A percentile compares a stretch with the other conserved stretches of the same genome.
Conservation (phyloP, 257 asterid species). For the Gentiana dahurica region DNA sequence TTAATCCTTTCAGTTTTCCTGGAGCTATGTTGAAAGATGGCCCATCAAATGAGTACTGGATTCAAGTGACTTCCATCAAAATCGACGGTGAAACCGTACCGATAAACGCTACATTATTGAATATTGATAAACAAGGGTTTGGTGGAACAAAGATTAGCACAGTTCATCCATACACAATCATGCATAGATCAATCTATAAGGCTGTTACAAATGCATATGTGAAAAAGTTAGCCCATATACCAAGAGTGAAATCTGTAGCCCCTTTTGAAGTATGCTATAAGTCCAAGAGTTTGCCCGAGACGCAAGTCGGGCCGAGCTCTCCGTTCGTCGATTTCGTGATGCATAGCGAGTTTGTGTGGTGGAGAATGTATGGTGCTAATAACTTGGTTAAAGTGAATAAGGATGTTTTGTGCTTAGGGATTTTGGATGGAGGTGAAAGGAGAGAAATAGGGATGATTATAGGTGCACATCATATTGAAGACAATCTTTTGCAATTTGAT, state of each 20-base stretch:
- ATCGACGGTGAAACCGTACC: constrained; percentile 11
- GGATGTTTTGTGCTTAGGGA: constrained; percentile 10
- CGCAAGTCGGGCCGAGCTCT: constrained; percentile 16
- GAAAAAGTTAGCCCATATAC: not conserved
- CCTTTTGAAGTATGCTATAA: constrained; percentile 12
- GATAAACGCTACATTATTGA: constrained; percentile 3
- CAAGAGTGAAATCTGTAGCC: constrained; percentile 7
- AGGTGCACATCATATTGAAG: constrained; percentile 12
- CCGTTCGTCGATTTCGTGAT: constrained; percentile 12
- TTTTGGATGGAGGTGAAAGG: constrained; percentile 10
- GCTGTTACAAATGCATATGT: constrained; percentile 6
- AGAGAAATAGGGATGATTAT: constrained; percentile 8
- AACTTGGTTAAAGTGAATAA: constrained; percentile 11
- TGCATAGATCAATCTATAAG: constrained; percentile 12
- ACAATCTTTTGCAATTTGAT: constrained; percentile 15
- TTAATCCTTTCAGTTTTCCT: constrained; percentile 8
- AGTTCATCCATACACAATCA: constrained; percentile 12
- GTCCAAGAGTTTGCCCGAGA: constrained; percentile 6
- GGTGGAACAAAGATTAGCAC: constrained; percentile 15
- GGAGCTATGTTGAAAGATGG: not conserved
- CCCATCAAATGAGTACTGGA: constrained; percentile 10
- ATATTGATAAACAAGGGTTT: constrained; percentile 9
- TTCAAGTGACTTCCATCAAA: constrained; percentile 7
- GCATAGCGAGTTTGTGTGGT: constrained; percentile 11
- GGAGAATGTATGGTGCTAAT: constrained; percentile 19